Evolutionary conservation across 495 filamentous ascomycete species (phyloP).

Genomic region (Penicillium coffeae): DNA sequence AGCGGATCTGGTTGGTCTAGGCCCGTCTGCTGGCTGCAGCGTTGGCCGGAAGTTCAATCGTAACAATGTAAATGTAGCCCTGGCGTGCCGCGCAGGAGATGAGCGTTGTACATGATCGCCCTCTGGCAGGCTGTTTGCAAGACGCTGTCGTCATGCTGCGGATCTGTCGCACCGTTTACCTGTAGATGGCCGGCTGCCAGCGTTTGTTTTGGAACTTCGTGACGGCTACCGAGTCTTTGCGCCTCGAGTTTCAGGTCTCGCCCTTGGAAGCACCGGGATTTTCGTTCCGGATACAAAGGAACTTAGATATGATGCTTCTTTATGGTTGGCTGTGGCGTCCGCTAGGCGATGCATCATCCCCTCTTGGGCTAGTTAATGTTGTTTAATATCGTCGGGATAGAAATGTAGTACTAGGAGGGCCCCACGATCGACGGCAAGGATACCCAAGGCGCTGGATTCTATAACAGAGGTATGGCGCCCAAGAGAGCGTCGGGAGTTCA

Average conservation of each 20-base stretch:
- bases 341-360: conserved; percentile 13
- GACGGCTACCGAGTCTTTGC: not conserved
- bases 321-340: conserved; percentile 11
- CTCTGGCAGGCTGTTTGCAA: not conserved
- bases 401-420: too few relatives aligned
- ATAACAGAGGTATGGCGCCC: too few relatives aligned
- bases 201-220: conserved; percentile 1
- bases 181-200: not conserved
- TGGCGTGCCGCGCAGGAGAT: conserved; percentile 8
- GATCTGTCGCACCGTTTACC: not conserved
- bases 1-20: conserved; percentile 15
- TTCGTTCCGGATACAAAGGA: conserved; percentile 19
- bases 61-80: conserved; percentile 5
- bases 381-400: too few relatives aligned
- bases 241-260: not conserved
- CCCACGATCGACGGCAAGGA: too few relatives aligned
- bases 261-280: not conserved
- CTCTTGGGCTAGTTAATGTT: too few relatives aligned
- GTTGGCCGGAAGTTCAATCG: conserved; percentile 21
- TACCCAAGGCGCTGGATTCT: too few relatives aligned
- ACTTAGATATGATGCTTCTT: conserved; percentile 4
- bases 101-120: conserved; percentile 5
- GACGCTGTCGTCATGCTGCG: not conserved
- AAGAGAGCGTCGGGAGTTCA: too few relatives aligned
- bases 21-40: conserved; percentile 14